These are phyloP conservation scores for Fusarium dlaminii DNA, from an alignment of 2,329 filamentous ascomycete genomes.

Conservation along the genomic window DNA sequence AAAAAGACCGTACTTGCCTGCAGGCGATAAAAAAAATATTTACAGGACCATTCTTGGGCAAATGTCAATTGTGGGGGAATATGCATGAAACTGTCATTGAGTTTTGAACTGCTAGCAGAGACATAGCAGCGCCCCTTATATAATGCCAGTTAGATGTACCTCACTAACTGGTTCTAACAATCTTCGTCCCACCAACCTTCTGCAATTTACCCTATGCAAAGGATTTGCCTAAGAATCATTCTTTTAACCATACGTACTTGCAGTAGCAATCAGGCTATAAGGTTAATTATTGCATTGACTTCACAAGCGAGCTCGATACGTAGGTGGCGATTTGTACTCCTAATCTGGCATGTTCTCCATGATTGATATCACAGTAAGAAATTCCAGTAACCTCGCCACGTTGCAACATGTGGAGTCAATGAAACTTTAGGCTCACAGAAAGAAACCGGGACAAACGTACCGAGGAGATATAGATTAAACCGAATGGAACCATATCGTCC, in stretches of 20 bases:
- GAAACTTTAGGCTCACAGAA: not conserved
- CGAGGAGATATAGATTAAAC: not conserved
- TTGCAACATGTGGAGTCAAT: not conserved
- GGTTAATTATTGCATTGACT: not conserved
- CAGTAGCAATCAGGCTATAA: not conserved
- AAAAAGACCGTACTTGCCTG: not conserved
- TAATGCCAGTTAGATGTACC: accelerated
- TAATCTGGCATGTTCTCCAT: not conserved
- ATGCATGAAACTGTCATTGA: accelerated
- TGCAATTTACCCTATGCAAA: not conserved
- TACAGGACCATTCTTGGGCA: accelerated
- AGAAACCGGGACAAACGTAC: not conserved
- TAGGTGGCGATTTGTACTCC: not conserved
- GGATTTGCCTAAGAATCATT: accelerated
- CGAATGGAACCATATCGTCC: not conserved
- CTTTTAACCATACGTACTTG: not conserved
- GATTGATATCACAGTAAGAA: not conserved
- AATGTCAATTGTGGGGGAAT: accelerated
- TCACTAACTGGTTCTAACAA: accelerated
- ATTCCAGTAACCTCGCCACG: not conserved
- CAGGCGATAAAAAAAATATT: accelerated
- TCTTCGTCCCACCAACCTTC: accelerated
- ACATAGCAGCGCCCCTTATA: accelerated
- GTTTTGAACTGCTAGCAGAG: accelerated
- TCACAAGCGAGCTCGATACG: not conserved